Conservation (phyloP, 2,329 filamentous ascomycete genomes). For the Botryotinia calthae region DNA sequence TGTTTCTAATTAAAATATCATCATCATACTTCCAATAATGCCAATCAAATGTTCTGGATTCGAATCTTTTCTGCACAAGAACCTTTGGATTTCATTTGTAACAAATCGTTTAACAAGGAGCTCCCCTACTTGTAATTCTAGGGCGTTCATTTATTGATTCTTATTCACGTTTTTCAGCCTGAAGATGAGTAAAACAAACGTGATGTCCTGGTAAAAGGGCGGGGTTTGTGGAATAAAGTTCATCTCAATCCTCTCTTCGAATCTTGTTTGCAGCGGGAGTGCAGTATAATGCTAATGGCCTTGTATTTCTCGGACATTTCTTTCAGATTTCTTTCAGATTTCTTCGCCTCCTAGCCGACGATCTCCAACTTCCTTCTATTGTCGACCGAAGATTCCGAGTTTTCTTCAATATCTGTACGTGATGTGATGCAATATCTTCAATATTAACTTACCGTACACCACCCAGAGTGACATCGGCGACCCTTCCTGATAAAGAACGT, state of each 20-base stretch:
- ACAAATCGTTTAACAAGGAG: not conserved
- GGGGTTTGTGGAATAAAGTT: not conserved
- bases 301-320: not conserved
- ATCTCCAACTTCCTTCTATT: not conserved
- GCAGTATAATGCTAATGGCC: not conserved
- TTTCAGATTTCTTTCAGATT: not conserved
- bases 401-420: not conserved
- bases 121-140: not conserved
- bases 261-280: not conserved
- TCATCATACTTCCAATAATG: not conserved
- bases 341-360: not conserved
- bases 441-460: not conserved
- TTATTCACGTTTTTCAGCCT: not conserved
- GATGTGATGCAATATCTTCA: not conserved
- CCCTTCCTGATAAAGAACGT: not conserved
- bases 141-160: not conserved
- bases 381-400: not conserved
- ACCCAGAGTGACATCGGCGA: constrained; percentile 10
- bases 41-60: constrained; percentile 2
- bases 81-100: not conserved
- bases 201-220: not conserved
- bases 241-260: not conserved
- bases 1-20: constrained; percentile 8
- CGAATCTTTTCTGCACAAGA: not conserved
- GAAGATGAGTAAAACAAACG: not conserved